Evolutionary conservation across 2,329 filamentous ascomycete species (phyloP), one percentile per base, ranked within the genome.

Genomic region (Podosphaera fusca): DNA sequence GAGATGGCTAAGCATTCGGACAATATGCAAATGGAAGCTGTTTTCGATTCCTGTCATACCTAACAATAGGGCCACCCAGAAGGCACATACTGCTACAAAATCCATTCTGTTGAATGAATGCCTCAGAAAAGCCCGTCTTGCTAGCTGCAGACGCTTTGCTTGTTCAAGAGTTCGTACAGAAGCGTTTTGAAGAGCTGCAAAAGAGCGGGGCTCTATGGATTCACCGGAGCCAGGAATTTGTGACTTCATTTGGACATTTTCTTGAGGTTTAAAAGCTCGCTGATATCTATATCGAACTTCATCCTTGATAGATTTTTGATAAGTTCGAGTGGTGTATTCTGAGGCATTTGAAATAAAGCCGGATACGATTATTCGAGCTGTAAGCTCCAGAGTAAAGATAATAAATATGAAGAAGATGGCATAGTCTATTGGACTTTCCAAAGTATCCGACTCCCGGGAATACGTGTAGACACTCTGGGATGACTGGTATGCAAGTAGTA

Each of bases 41-140:
- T 76, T 75, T 66, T 95, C 86, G 29, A 88, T 67, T 0, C 83
- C 81, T 9, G 78, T 76, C 21, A 89, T 70, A 36, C 80, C 79
- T 55, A 98, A 74, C 9, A 79, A 68, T 64, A 96, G 92, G 1
- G 87, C 83, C 58, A 95, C 83, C 92, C 92, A 98, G 69, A 88
- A 98, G 0, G 90, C 84, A n/a, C 92, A 75, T 6, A 98, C 85
- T 1, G 92, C 94, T 56, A 98, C 74, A 68, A 96, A 95, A 68
- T 98, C 92, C 9, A 96, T 76, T 56, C 92, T 80, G 67, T 96
- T 96, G 72, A 98, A 98, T 0, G 87, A 89, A 69, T 98, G 92
- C 14, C 92, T 81, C 57, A 98, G 72, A 68, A 95, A 96, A 1
- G 92, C 94, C 60, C 92, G 80, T 56, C 92, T 83, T 14, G 94